Base-by-base conservation (phyloP, 345 rosid genomes). In the Eucalyptus virginea region DNA sequence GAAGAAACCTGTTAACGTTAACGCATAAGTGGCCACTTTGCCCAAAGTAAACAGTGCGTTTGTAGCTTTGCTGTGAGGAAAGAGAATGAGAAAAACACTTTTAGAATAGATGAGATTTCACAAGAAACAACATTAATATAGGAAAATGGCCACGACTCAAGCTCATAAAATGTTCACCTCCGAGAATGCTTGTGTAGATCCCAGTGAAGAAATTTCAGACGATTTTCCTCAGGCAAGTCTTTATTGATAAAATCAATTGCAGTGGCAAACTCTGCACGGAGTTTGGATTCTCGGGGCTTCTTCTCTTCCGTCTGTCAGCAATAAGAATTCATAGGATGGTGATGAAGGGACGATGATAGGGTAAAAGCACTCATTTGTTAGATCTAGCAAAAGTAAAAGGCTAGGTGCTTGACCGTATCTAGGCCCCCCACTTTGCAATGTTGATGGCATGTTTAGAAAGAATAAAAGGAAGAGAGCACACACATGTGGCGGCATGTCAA, bases 241-340 rank as follows among this genome's bases (percentile, higher is more conserved):
- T 96, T 97, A 92, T 98, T 98, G 88, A 98, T 96, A 90, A 91
- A 94, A 90, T 95, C 99, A 90, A 98, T 96, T 86, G 99, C 99
- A 95, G 93, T 96, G 87, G 99, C 99, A 93, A 98, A 98, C 94
- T 98, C 99, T 86, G 95, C 91, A 89, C 99, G 94, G 60, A 98
- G 98, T 93, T 96, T 98, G 16, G 98, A 96, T 91, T 98, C 99
- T 88, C 99, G 95, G 60, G 99, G 99, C 94, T 77, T 96, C 92
- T 94, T 96, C 92, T 96, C 98, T 89, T 90, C 93, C 8, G 94
- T 93, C 98, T 96, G 92, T 92, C 58, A 52, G 87, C 90, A 49
- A 56, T 14, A 18, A 58, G 87, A 77, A 88, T 86, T 87, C 88
- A 89, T 88, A 51, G 81, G 85, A 80, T 16, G 19, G 23, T 15